These are phyloP conservation scores for Diaporthe eres DNA, from an alignment of 2,329 filamentous ascomycete genomes.

Conservation along the genomic window DNA sequence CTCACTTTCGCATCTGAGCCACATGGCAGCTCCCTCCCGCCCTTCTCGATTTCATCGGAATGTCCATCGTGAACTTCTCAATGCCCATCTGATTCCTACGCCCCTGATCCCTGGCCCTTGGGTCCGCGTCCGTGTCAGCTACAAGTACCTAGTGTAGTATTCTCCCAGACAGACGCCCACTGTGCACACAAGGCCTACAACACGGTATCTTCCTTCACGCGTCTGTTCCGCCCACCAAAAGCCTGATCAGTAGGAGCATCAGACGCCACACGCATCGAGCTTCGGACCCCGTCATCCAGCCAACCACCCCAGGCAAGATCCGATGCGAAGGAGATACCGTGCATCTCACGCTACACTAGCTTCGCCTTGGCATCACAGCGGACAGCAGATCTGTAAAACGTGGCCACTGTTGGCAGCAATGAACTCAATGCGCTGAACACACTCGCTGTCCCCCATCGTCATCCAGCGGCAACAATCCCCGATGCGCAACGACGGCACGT, in stretches of 20 bases:
- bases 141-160: neutral
- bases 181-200: neutral
- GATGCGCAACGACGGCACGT: neutral
- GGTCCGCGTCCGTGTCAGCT: neutral
- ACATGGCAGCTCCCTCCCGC: neutral
- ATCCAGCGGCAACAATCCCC: neutral
- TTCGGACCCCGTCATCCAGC: neutral
- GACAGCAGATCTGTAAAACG: conserved; percentile 21
- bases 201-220: neutral
- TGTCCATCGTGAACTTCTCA: conserved; percentile 15
- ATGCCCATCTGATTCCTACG: neutral
- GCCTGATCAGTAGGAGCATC: conserved; percentile 26
- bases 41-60: conserved; percentile 10
- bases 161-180: neutral
- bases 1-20: conserved; percentile 11
- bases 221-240: neutral
- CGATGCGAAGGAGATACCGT: neutral
- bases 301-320: conserved; percentile 9
- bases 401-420: neutral
- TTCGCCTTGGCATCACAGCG: conserved; percentile 10
- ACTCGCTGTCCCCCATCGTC: neutral
- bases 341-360: conserved; percentile 8
- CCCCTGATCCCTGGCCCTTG: neutral
- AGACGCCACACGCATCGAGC: conserved; percentile 15
- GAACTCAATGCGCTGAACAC: neutral